phyloP scores from a whole-genome alignment of 2,329 filamentous ascomycete genomes.

The Neonectria punicea region DNA sequence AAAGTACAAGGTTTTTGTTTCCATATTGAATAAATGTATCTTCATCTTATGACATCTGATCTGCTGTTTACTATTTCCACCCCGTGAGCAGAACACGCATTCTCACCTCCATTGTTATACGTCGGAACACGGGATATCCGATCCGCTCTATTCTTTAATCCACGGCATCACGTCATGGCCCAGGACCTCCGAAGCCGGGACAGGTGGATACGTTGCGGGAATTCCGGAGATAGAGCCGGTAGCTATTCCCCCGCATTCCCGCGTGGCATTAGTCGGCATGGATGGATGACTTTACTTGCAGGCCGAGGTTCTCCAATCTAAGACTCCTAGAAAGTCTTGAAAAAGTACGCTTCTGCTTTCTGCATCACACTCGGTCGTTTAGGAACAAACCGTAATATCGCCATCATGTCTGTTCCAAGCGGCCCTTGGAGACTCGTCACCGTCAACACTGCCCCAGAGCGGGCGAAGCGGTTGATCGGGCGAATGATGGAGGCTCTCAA shows the following conservation, averaged over 20 bases:
- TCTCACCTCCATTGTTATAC: neutral
- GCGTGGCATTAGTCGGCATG: neutral
- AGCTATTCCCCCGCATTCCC: slow-evolving; percentile 19
- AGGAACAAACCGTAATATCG: neutral
- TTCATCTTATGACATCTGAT: too few species aligned
- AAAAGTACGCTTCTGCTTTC: neutral
- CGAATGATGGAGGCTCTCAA: slow-evolving; percentile 69
- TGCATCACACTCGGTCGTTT: neutral
- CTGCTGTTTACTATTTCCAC: too few species aligned
- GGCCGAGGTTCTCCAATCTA: slow-evolving; percentile 16
- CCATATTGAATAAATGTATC: too few species aligned
- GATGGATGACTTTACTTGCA: neutral
- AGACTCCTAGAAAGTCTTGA: slow-evolving; percentile 7
- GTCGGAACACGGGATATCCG: slow-evolving; percentile 16
- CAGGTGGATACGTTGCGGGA: slow-evolving; percentile 18
- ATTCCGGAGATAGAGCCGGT: slow-evolving; percentile 23
- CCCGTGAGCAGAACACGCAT: neutral
- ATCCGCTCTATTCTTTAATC: neutral
- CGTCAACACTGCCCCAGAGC: slow-evolving; percentile 74
- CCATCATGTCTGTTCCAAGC: slow-evolving; percentile 23
- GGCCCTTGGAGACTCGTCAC: slow-evolving; percentile 73
- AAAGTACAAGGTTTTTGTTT: too few species aligned
- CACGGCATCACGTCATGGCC: neutral
- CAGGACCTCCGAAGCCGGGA: slow-evolving; percentile 14
- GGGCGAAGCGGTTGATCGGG: slow-evolving; percentile 71